phyloP scores from a whole-genome alignment of 305 asterid species.

The Fraxinus ornus region DNA sequence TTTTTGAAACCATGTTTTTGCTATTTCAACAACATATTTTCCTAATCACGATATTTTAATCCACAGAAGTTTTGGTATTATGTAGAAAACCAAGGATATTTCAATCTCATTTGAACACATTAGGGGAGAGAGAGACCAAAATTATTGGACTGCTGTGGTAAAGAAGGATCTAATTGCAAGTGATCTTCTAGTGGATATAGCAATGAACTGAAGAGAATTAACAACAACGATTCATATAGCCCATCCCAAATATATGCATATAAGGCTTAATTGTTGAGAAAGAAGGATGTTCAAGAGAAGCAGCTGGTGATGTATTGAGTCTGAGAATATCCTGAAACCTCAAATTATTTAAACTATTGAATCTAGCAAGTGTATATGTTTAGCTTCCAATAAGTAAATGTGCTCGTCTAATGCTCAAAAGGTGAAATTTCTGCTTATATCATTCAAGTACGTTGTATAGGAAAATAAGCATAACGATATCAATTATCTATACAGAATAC shows the following conservation, averaged over 20 bases:
- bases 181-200: neutral
- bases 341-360: neutral
- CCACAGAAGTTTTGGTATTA: neutral
- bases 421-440: neutral
- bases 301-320: neutral
- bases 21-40: neutral
- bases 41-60: neutral
- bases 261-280: neutral
- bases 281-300: neutral
- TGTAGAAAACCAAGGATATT: neutral
- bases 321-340: neutral
- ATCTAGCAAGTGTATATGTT: neutral
- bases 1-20: neutral
- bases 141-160: neutral
- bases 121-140: neutral
- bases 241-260: neutral
- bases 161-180: neutral
- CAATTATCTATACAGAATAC: neutral
- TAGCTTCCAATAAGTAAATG: neutral
- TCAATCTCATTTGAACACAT: neutral
- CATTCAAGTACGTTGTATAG: neutral
- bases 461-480: neutral
- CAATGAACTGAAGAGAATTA: neutral
- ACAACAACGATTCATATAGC: neutral
- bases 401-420: neutral